Base-by-base conservation (phyloP, 2,329 filamentous ascomycete genomes). In the Leptodontidium sp. region DNA sequence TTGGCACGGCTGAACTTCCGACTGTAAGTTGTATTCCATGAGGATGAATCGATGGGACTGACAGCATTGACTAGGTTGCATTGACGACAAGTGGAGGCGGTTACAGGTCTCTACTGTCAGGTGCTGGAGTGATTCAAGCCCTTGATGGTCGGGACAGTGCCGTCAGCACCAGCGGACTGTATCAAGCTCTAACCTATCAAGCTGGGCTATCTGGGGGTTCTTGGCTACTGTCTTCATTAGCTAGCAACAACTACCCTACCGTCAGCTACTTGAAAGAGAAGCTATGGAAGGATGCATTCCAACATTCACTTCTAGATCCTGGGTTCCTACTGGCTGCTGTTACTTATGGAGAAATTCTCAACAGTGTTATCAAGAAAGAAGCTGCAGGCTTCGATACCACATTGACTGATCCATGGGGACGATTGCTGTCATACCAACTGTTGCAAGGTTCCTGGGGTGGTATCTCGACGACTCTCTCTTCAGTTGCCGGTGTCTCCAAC, bases 181-280 rank as follows among this genome's bases (percentile, higher is more conserved):
- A 80, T 64, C 83, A 85, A 74, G 79, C 77, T 5, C 61, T 84
- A 12, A 83, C 82, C 3, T 85, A 85, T 70, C 79, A 84, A 52
- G 75, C 80, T 57, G 83, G 80, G 9, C 76, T 85, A 2, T 84
- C 82, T n/a, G 82, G 82, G 32, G 83, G 83, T 49, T 73, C 76
- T 2, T 85, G 83, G 83, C 76, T 85, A n/a, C 71, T 84, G 0
- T 80, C 80, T 3, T 83, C 82, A 2, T 65, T 84, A 21, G 78
- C 80, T 12, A 82, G 81, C 8, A 84, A 84, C 74, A 81, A 84
- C 69, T 84, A 80, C 74, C 81, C 82, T 1, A 84, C 82, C 1
- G 78, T 84, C 61, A 79, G 78, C 4, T 77, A 76, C 38, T 74
- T 85, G 6, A 74, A 77, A 35, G 74, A 79, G 17, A 77, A 75